A percentile compares a stretch with the other conserved stretches of the same genome.
Evolutionary conservation across 805 yeast species (phyloP).

Genomic region (Candida hungchunana): DNA sequence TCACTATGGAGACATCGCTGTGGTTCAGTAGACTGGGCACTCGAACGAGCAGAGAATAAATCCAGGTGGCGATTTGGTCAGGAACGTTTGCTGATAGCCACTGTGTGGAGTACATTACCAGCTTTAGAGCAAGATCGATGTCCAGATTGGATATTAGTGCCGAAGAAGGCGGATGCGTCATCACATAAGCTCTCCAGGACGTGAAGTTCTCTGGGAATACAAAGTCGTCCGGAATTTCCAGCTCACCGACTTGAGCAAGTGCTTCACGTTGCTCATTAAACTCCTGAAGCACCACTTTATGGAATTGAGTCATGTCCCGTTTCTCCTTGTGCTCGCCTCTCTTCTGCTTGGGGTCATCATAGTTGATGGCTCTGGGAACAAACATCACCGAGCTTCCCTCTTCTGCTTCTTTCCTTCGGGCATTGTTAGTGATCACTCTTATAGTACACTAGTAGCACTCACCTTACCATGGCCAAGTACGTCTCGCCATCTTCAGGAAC

Average conservation of each 20-base stretch:
- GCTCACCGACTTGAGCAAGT: slow-evolving; percentile 13
- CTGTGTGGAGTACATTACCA: slow-evolving; percentile 21
- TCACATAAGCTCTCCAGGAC: slow-evolving; percentile 21
- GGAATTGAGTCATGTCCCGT: slow-evolving; percentile 1
- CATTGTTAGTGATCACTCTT: slow-evolving; percentile 2
- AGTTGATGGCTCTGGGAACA: background rate
- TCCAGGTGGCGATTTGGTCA: slow-evolving; percentile 17
- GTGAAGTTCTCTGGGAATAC: slow-evolving; percentile 24
- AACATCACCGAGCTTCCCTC: slow-evolving; percentile 13
- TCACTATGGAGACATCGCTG: slow-evolving; percentile 17
- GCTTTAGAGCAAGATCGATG: slow-evolving; percentile 16
- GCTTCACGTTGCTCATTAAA: slow-evolving; percentile 6
- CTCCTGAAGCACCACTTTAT: slow-evolving; percentile 3
- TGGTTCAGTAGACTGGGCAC: slow-evolving; percentile 16
- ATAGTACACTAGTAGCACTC: slow-evolving; percentile 9
- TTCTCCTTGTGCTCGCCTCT: slow-evolving; percentile 1
- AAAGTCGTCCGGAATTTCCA: slow-evolving; percentile 16
- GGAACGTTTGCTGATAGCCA: slow-evolving; percentile 21
- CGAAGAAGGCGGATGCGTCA: slow-evolving; percentile 14
- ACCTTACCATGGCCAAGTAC: slow-evolving; percentile 26
- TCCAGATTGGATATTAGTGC: slow-evolving; percentile 19
- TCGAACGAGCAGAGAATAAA: slow-evolving; percentile 16
- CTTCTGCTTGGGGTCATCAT: slow-evolving; percentile 4
- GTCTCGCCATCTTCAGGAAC: slow-evolving; percentile 25
- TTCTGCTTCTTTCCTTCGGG: slow-evolving; percentile 10